These are phyloP conservation scores for Naematelia encephala DNA, from an alignment of 768 basidiomycete species.

Conservation along the genomic window DNA sequence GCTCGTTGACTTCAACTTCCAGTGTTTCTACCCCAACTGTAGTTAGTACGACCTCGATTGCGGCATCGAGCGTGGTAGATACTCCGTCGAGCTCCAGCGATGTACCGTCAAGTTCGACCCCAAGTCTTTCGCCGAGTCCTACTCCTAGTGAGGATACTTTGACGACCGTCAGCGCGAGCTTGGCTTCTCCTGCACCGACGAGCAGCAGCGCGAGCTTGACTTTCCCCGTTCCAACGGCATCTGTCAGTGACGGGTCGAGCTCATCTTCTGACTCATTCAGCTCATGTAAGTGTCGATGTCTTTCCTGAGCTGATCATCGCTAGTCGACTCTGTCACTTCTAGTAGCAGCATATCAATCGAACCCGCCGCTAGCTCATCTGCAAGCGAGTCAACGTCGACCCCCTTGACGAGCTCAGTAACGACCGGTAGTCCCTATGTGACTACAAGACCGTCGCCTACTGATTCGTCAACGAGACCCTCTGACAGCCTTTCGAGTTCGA, in stretches of 20 bases:
- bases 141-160: no score
- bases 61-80: background rate
- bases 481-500: background rate
- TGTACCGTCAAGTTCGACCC: no score
- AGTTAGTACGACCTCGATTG: background rate
- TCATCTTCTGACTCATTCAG: background rate
- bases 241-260: background rate
- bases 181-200: no score
- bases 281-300: background rate
- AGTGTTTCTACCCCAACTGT: background rate
- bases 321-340: background rate
- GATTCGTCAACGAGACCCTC: background rate
- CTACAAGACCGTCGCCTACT: background rate
- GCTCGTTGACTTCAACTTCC: background rate
- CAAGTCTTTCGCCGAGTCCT: no score
- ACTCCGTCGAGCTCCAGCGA: no score
- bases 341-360: background rate
- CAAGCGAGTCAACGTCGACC: background rate
- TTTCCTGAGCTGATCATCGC: background rate
- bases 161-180: no score
- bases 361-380: background rate
- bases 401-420: background rate
- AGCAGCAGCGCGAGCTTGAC: no score
- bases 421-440: background rate
- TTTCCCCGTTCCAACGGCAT: constrained; percentile 1